These are phyloP conservation scores for Calocybe cyanea DNA, from an alignment of 768 basidiomycete species.

Conservation along the genomic window DNA sequence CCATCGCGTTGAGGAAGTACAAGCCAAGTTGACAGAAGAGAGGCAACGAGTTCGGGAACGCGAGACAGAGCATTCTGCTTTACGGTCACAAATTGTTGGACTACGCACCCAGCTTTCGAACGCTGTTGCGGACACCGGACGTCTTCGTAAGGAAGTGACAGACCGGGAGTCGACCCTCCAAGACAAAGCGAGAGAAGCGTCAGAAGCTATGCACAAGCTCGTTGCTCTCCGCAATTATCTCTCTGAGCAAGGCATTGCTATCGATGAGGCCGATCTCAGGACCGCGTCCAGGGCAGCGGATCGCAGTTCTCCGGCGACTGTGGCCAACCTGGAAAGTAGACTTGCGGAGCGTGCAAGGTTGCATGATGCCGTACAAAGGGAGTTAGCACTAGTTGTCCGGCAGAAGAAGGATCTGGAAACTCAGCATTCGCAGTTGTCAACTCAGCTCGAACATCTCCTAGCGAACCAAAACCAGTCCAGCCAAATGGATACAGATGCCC, in stretches of 20 bases:
- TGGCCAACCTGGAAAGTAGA: conserved; percentile 75
- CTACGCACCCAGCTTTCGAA: conserved; percentile 71
- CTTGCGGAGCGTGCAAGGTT: conserved; percentile 69
- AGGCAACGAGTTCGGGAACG: conserved; percentile 59
- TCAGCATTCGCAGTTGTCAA: conserved; percentile 59
- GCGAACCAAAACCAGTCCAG: conserved; percentile 56
- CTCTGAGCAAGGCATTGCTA: conserved; percentile 79
- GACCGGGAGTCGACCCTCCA: conserved; percentile 62
- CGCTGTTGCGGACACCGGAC: conserved; percentile 64
- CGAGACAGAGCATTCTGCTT: conserved; percentile 57
- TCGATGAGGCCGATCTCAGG: conserved; percentile 67
- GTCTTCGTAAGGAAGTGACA: conserved; percentile 64
- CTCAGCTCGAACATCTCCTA: conserved; percentile 63
- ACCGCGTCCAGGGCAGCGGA: conserved; percentile 38
- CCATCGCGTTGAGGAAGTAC: conserved; percentile 65
- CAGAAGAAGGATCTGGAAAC: conserved; percentile 74
- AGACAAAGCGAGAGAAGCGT: conserved; percentile 60
- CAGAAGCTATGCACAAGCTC: conserved; percentile 70
- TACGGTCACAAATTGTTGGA: conserved; percentile 72
- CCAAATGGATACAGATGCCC: conserved; percentile 36
- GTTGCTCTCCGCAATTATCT: conserved; percentile 82
- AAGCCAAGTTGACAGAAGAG: conserved; percentile 63
- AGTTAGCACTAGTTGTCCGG: conserved; percentile 61
- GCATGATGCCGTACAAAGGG: conserved; percentile 73
- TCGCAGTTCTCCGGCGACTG: conserved; percentile 34